Percentiles rank a stretch among this genome's conserved stretches.
These are phyloP conservation scores for Calonectria henricotiae DNA, from an alignment of 2,329 filamentous ascomycete genomes.

Conservation along the genomic window DNA sequence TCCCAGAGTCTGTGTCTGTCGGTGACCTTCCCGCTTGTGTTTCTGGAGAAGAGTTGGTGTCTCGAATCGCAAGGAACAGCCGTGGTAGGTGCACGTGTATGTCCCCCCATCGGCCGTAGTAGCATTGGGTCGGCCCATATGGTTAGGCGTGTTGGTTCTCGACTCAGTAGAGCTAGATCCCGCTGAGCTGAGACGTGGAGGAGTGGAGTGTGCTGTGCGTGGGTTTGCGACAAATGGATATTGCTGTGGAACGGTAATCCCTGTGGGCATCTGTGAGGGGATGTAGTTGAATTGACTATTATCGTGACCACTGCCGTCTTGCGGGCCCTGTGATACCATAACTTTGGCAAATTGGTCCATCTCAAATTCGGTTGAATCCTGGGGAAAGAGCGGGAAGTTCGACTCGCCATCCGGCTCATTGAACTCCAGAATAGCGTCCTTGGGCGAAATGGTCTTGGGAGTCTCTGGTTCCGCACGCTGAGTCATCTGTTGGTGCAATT, in stretches of 20 bases:
- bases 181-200: conserved; percentile 62
- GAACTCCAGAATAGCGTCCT: conserved; percentile 91
- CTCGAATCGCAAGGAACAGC: conserved; percentile 90
- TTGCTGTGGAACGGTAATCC: conserved; percentile 66
- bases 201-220: conserved; percentile 56
- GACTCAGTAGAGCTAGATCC: conserved; percentile 60
- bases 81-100: conserved; percentile 97
- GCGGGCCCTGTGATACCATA: conserved; percentile 43
- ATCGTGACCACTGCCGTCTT: conserved; percentile 43
- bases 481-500: conserved; percentile 62
- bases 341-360: conserved; percentile 61
- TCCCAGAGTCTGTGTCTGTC: conserved; percentile 74
- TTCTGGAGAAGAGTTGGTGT: conserved; percentile 90
- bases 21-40: conserved; percentile 95
- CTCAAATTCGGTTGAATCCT: conserved; percentile 67
- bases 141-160: conserved; percentile 54
- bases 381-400: conserved; percentile 82
- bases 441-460: conserved; percentile 93
- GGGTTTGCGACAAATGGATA: conserved; percentile 67
- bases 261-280: conserved; percentile 58
- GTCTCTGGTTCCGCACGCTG: conserved; percentile 64
- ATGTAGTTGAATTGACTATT: conserved; percentile 54
- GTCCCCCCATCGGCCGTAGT: conserved; percentile 86
- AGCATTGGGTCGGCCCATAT: conserved; percentile 70
- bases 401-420: conserved; percentile 81